Conservation (phyloP, 1,284 basidiomycete species). For the Chondrostereum purpureum region DNA sequence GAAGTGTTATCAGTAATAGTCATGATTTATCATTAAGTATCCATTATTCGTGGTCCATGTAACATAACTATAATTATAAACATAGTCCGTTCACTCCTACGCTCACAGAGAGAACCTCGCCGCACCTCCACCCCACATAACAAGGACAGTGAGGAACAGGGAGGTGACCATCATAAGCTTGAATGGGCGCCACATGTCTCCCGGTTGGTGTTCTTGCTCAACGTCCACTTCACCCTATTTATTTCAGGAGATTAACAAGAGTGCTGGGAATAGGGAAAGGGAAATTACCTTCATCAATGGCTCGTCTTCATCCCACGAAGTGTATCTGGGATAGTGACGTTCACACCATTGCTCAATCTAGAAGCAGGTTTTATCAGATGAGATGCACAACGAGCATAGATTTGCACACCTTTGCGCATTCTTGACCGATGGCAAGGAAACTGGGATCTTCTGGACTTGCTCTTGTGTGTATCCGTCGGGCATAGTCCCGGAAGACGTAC, state of each 20-base stretch:
- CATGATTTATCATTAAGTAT: too few species aligned
- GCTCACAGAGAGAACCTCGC: too few species aligned
- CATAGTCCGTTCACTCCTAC: too few species aligned
- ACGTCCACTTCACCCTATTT: not conserved
- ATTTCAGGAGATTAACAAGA: too few species aligned
- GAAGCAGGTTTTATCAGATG: slow-evolving; percentile 4
- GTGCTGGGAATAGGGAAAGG: not conserved
- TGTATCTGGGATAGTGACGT: slow-evolving; percentile 1
- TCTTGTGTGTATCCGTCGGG: slow-evolving; percentile 78
- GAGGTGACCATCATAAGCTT: not conserved
- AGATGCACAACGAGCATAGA: not conserved
- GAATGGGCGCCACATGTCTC: not conserved
- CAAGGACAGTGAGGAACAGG: not conserved
- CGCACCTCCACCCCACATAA: not conserved
- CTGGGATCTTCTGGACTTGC: slow-evolving; percentile 80
- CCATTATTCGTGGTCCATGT: too few species aligned
- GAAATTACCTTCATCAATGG: not conserved
- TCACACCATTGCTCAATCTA: slow-evolving; percentile 77
- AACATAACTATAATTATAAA: too few species aligned
- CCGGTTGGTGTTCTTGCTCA: not conserved
- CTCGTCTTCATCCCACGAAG: not conserved
- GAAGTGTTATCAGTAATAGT: too few species aligned
- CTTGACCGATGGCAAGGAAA: slow-evolving; percentile 75
- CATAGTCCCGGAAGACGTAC: slow-evolving; percentile 80
- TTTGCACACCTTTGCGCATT: slow-evolving; percentile 65